Evolutionary conservation across 306 rosid species (phyloP).

Genomic region (Fragaria iinumae): DNA sequence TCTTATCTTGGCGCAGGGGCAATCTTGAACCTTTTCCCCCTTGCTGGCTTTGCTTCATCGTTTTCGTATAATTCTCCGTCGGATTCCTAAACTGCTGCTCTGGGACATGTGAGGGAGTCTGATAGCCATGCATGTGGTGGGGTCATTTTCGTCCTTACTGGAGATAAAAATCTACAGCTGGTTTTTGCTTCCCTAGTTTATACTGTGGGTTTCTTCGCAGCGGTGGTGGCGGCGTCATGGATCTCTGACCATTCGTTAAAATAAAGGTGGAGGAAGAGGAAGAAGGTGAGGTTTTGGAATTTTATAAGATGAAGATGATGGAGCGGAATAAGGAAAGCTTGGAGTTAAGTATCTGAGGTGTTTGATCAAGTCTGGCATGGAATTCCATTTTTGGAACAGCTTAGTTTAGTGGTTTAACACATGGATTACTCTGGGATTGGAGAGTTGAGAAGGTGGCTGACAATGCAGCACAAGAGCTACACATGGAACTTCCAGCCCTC

Average conservation of each 20-base stretch:
- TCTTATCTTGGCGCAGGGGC: slow-evolving; percentile 14
- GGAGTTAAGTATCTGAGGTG: not conserved
- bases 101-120: slow-evolving; percentile 5
- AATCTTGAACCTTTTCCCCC: slow-evolving; percentile 14
- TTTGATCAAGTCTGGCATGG: not conserved
- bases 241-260: slow-evolving; percentile 25
- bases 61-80: not conserved
- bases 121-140: not conserved
- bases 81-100: slow-evolving; percentile 7
- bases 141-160: slow-evolving; percentile 18
- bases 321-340: not conserved
- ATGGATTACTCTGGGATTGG: slow-evolving; percentile 16
- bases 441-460: slow-evolving; percentile 25
- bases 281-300: not conserved
- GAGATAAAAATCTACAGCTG: slow-evolving; percentile 17
- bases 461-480: slow-evolving; percentile 23
- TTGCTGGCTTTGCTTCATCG: slow-evolving; percentile 1
- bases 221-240: slow-evolving; percentile 11
- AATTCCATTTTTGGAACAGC: not conserved
- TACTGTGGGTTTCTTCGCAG: slow-evolving; percentile 6
- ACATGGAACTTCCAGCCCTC: slow-evolving; percentile 16
- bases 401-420: not conserved
- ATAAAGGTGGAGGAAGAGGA: not conserved
- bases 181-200: not conserved
- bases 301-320: not conserved